Evolutionary conservation across 2,329 filamentous ascomycete genomes (phyloP).

Genomic region (Fusarium nurragi): DNA sequence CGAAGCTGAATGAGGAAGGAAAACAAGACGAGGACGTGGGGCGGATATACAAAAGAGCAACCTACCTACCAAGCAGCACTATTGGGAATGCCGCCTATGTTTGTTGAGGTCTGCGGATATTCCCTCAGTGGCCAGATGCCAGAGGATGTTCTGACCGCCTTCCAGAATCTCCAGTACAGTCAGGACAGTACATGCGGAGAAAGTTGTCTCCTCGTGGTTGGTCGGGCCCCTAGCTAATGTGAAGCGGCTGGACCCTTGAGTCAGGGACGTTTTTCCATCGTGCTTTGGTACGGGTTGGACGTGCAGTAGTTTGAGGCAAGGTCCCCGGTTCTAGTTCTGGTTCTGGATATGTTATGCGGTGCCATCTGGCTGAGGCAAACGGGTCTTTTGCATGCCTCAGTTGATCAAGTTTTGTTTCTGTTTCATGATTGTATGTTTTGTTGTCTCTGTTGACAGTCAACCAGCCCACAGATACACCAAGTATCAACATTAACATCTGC

Average conservation of each 20-base stretch:
- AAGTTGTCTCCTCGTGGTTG: conserved; percentile 29
- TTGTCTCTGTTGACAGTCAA: not conserved
- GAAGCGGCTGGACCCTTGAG: conserved; percentile 36
- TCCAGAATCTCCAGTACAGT: conserved; percentile 26
- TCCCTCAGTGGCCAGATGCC: conserved; percentile 22
- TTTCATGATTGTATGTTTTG: not conserved
- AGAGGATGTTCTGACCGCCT: conserved; percentile 35
- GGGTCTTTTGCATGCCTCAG: conserved; percentile 6
- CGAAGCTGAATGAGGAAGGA: conserved; percentile 25
- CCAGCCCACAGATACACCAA: not conserved
- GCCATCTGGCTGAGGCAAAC: conserved; percentile 33
- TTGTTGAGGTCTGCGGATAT: conserved; percentile 21
- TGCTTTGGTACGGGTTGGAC: conserved; percentile 17
- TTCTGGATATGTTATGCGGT: conserved; percentile 5
- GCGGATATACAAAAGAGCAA: not conserved
- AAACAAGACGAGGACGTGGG: conserved; percentile 8
- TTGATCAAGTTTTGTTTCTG: not conserved
- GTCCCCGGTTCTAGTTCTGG: conserved; percentile 25
- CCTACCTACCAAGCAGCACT: not conserved
- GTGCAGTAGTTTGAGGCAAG: conserved; percentile 30
- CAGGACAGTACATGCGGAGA: conserved; percentile 23
- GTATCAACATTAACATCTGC: not conserved
- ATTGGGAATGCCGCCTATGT: not conserved
- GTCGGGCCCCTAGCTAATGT: conserved; percentile 4
- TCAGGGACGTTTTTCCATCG: conserved; percentile 31